Conservation (phyloP, 345 rosid species). For the Eucalyptus decipiens region DNA sequence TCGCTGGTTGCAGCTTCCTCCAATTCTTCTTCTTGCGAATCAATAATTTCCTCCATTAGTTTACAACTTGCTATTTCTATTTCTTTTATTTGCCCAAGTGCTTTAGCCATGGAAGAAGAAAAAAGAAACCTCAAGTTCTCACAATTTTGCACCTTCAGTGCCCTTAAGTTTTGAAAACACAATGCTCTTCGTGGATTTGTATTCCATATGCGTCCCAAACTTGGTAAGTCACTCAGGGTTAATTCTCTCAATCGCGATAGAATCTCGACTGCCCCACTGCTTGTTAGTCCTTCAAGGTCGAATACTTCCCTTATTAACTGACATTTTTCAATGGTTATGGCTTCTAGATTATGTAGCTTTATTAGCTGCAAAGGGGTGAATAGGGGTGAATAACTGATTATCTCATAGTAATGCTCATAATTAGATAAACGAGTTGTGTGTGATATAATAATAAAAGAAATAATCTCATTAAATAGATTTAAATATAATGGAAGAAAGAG, state of each 20-base stretch:
- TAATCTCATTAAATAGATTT: too few species aligned
- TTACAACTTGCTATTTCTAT: neutral
- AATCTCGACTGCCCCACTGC: fast-evolving
- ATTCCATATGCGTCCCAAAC: neutral
- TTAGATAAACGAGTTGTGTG: fast-evolving
- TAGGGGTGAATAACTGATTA: neutral
- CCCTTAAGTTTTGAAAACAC: neutral
- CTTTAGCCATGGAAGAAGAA: neutral
- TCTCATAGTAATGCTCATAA: neutral
- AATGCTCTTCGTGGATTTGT: fast-evolving
- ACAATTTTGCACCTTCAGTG: neutral
- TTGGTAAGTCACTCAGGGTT: neutral
- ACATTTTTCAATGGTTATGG: neutral
- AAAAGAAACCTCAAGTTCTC: neutral
- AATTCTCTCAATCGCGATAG: too few species aligned
- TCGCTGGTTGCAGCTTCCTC: neutral
- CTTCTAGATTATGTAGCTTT: neutral
- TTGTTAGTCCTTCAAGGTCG: fast-evolving
- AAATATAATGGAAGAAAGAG: too few species aligned
- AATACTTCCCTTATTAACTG: fast-evolving
- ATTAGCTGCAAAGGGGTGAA: neutral
- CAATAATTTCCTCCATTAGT: neutral
- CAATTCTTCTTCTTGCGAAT: neutral
- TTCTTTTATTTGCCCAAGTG: neutral
- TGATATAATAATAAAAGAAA: neutral